Conservation (phyloP, 139 green algal species). For the Zygnema circumcarinatum region DNA sequence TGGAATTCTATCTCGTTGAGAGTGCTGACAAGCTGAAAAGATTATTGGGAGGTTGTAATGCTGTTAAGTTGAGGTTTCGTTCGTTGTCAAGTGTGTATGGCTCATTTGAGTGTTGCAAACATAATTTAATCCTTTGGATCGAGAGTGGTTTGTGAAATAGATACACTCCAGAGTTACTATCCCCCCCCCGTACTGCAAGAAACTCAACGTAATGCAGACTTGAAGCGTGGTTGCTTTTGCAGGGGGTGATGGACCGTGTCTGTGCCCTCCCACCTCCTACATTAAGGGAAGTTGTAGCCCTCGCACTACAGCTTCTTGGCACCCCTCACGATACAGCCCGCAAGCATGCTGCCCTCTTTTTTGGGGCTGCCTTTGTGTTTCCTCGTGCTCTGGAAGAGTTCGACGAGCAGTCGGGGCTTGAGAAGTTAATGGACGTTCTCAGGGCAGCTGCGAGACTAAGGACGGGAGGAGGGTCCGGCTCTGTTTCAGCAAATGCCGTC, state of each 20-base stretch:
- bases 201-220: no score
- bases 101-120: neutral
- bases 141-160: no score
- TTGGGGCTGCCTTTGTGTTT: conserved; percentile 68
- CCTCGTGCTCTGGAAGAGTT: conserved; percentile 69
- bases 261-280: conserved; percentile 57
- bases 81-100: neutral
- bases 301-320: conserved; percentile 63
- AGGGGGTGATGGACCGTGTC: conserved; percentile 74
- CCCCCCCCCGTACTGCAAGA: no score
- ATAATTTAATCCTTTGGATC: no score
- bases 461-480: neutral
- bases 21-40: no score
- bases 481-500: neutral
- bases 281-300: conserved; percentile 37
- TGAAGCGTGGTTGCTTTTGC: no score
- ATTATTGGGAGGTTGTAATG: no score
- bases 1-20: no score
- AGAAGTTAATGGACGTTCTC: conserved; percentile 21
- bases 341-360: conserved; percentile 74
- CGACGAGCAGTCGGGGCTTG: conserved; percentile 57
- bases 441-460: neutral
- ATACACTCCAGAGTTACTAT: no score
- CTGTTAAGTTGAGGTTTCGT: no score
- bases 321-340: conserved; percentile 68